Evolutionary conservation across 768 basidiomycete genomes (phyloP).

Genomic region (Gymnopilus dilepis): DNA sequence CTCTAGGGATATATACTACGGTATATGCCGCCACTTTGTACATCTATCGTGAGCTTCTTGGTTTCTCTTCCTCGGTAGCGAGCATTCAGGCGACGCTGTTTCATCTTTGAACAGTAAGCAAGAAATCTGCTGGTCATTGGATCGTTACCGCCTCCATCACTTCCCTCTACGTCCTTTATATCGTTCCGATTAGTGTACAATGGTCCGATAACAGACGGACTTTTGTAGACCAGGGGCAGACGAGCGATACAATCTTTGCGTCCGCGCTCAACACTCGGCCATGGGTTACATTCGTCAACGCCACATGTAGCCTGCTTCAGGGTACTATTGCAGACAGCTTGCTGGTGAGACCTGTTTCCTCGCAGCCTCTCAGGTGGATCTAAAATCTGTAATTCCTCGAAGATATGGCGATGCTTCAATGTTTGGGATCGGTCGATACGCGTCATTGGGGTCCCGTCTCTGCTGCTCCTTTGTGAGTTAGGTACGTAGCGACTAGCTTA

Average conservation of each 20-base stretch:
- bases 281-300: background rate
- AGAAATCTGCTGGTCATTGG: background rate
- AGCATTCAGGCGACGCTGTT: background rate
- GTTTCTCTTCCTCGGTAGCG: too few species aligned
- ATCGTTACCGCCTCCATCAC: background rate
- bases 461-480: background rate
- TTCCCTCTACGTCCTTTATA: background rate
- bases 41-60: background rate
- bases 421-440: background rate
- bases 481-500: background rate
- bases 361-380: too few species aligned
- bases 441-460: background rate
- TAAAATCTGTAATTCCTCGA: background rate
- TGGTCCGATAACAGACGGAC: background rate
- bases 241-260: background rate
- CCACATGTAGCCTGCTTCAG: background rate
- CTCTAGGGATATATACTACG: background rate
- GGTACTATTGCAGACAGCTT: background rate
- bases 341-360: background rate
- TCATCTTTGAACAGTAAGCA: background rate
- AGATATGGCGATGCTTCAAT: conserved; percentile 5
- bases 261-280: background rate
- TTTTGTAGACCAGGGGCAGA: background rate
- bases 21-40: background rate
- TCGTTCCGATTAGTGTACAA: background rate